Conservation (phyloP, 768 basidiomycete species). For the Calocybe indica region DNA sequence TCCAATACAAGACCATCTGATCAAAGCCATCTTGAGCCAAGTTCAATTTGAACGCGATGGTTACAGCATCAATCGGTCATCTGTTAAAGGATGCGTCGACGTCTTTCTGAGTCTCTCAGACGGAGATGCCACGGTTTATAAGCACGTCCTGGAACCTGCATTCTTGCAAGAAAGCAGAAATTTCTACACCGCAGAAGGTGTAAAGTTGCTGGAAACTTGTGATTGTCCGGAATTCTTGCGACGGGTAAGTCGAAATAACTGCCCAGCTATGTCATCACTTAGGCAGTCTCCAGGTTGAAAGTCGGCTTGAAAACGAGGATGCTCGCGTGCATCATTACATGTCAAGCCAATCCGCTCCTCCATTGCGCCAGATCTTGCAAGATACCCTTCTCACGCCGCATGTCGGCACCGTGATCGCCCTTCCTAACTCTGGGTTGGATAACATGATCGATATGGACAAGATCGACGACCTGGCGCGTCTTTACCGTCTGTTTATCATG, state of each 20-base stretch:
- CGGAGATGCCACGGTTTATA: constrained; percentile 60
- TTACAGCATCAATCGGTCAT: constrained; percentile 84
- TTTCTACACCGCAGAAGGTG: constrained; percentile 78
- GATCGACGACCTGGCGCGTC: constrained; percentile 64
- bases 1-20: constrained; percentile 79
- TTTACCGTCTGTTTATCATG: constrained; percentile 70
- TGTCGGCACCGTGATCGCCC: constrained; percentile 64
- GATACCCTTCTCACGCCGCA: constrained; percentile 74
- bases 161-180: constrained; percentile 70
- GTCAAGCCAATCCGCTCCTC: constrained; percentile 60
- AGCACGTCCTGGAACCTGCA: constrained; percentile 75
- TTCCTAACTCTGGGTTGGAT: constrained; percentile 82
- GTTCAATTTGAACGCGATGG: constrained; percentile 91
- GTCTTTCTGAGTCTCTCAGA: constrained; percentile 64
- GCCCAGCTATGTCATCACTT: constrained; percentile 7
- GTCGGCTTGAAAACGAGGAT: constrained; percentile 76
- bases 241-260: constrained; percentile 44
- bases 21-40: constrained; percentile 78
- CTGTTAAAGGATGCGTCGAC: constrained; percentile 84
- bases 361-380: constrained; percentile 73
- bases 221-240: constrained; percentile 80
- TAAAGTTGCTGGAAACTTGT: constrained; percentile 61
- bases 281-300: constrained; percentile 56
- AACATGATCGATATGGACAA: constrained; percentile 82
- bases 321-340: constrained; percentile 84